These are phyloP conservation scores for Spergularia azorica DNA, from an alignment of 179 eudicot genomes.

Conservation along the genomic window DNA sequence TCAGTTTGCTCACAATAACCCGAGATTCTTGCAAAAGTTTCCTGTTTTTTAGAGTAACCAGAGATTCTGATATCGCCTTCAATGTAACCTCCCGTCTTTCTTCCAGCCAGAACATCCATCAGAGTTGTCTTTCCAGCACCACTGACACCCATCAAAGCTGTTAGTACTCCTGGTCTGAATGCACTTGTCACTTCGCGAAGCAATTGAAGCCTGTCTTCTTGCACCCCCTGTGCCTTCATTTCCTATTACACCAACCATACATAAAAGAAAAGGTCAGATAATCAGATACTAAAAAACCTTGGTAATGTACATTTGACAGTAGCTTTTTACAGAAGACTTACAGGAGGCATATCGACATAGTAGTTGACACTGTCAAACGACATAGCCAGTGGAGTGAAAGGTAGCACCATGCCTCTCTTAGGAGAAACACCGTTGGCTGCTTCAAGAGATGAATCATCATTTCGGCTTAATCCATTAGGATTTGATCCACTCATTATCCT, in stretches of 20 bases:
- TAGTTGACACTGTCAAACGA: slow-evolving; percentile 53
- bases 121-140: slow-evolving; percentile 96
- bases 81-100: slow-evolving; percentile 87
- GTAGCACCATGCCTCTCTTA: slow-evolving; percentile 70
- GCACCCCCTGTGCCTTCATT: slow-evolving; percentile 81
- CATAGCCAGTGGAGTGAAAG: slow-evolving; percentile 59
- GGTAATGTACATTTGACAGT: not conserved
- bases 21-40: slow-evolving; percentile 87
- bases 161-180: slow-evolving; percentile 87
- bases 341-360: slow-evolving; percentile 67
- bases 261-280: not conserved
- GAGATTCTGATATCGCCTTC: slow-evolving; percentile 85
- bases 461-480: slow-evolving; percentile 53
- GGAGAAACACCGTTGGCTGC: slow-evolving; percentile 38
- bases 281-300: not conserved
- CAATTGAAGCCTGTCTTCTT: slow-evolving; percentile 74
- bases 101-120: slow-evolving; percentile 92
- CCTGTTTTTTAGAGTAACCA: slow-evolving; percentile 79
- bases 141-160: slow-evolving; percentile 95
- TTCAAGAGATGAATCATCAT: slow-evolving; percentile 56
- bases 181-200: slow-evolving; percentile 77
- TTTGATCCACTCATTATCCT: slow-evolving; percentile 64
- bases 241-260: slow-evolving; percentile 45
- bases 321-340: slow-evolving; percentile 18
- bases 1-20: slow-evolving; percentile 96